Base-by-base conservation (phyloP, 768 basidiomycete genomes). In the Pleurotus ostreatus region DNA sequence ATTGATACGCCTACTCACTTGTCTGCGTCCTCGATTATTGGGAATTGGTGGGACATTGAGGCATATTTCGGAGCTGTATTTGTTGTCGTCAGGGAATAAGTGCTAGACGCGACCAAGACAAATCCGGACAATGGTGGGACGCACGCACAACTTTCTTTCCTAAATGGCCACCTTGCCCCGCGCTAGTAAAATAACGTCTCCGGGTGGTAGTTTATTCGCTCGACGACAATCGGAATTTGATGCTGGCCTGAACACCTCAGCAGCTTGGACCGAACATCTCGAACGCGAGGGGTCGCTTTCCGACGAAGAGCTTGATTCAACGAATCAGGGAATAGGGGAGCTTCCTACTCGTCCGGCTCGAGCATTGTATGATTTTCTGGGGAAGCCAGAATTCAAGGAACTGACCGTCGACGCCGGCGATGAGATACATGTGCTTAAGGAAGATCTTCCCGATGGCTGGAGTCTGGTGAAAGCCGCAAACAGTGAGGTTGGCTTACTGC, bases 391-490 rank as follows among this genome's bases (percentile, higher is more conserved):
- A 62, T 90, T 88, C 62, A 75, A 84, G 44, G 90, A 92, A 68
- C 76, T 92, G 20, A 74, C 66, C 5, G 81, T 90, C 15, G 74
- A 76, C 55, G 88, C 87, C 1, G 89, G 90, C 11, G 87, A 90
- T 60, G 78, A 78, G 59, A 67, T 94, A 18, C 81, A 85, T 47
- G 72, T 91, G n/a, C 63, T 94, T 49, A 85, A 81, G 59, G 87
- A 89, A 58, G 78, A 89, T 53, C 74, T 84, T 1, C 84, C 83
- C 5, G 88, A 91, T 60, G 90, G 89, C 4, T 92, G 90, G 90
- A 91, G 90, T 70, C 73, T 92, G 37, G 86, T 86, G 12, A 81
- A 75, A 70, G 78, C 73, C 57, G 68, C 62, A 9, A 72, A 67
- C n/a, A 82, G 81, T 26, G 83, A 85, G 63, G 69, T 88, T 55